Evolutionary conservation across 345 rosid species (phyloP).

Genomic region (Arabis alpina): DNA sequence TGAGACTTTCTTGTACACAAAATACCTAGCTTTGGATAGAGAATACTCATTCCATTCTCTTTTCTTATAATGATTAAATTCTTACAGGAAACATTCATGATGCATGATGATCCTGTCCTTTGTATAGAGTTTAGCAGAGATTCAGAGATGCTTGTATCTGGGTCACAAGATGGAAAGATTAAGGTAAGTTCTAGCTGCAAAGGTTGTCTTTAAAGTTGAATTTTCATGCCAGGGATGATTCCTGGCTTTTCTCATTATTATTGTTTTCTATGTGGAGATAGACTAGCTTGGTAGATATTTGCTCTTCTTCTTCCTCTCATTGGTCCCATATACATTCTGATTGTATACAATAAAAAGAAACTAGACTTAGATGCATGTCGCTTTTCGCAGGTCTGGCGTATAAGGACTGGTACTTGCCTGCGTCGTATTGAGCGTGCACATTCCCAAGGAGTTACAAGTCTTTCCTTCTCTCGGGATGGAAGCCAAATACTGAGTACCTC

Average conservation of each 20-base stretch:
- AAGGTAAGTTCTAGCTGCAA: slow-evolving; percentile 60
- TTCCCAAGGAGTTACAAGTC: slow-evolving; percentile 93
- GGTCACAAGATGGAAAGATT: slow-evolving; percentile 95
- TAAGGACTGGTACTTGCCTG: slow-evolving; percentile 91
- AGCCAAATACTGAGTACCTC: slow-evolving; percentile 94
- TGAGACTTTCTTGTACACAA: slow-evolving; percentile 17
- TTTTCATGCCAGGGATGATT: not conserved
- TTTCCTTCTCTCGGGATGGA: slow-evolving; percentile 94
- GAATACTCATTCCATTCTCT: slow-evolving; percentile 29
- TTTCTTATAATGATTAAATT: slow-evolving; percentile 32
- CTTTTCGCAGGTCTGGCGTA: slow-evolving; percentile 86
- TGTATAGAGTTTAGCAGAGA: slow-evolving; percentile 98
- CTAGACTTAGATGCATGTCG: slow-evolving; percentile 24
- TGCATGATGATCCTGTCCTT: slow-evolving; percentile 97
- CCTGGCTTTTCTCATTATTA: slow-evolving; percentile 1
- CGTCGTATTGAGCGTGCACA: slow-evolving; percentile 95
- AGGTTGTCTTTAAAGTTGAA: not conserved
- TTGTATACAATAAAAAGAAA: slow-evolving; percentile 1
- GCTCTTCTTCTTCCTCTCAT: slow-evolving; percentile 15
- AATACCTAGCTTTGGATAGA: not conserved
- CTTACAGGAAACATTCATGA: slow-evolving; percentile 96
- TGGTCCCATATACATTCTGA: slow-evolving; percentile 10
- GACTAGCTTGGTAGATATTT: slow-evolving; percentile 15
- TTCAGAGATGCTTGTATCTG: slow-evolving; percentile 96
- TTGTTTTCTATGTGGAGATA: slow-evolving; percentile 6